phyloP scores from a whole-genome alignment of 257 asterid genomes.

The Solanum verrucosum region DNA sequence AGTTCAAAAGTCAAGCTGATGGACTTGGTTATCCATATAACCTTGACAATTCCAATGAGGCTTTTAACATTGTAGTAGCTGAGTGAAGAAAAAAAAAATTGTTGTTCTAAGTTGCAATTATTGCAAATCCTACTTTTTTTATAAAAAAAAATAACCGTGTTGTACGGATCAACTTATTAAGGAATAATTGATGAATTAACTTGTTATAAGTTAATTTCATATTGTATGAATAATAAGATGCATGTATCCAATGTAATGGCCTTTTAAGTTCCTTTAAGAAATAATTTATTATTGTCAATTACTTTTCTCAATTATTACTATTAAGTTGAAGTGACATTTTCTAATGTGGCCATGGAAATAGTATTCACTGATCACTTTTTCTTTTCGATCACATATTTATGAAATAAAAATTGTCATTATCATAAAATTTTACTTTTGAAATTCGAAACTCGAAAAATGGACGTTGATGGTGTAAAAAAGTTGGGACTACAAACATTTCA shows the following conservation, averaged over 20 bases:
- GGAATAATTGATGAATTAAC: neutral
- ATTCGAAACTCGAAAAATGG: neutral
- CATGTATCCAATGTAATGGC: neutral
- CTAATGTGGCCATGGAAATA: neutral
- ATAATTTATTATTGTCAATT: neutral
- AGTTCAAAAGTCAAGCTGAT: constrained; percentile 45
- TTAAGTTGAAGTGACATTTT: neutral
- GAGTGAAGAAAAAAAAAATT: neutral
- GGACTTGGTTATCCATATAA: constrained; percentile 61
- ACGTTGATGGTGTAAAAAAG: neutral
- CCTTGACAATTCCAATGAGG: constrained; percentile 50
- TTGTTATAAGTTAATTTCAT: neutral
- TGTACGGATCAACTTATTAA: neutral
- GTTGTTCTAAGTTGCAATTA: neutral
- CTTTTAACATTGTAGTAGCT: constrained; percentile 56
- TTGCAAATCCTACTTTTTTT: neutral
- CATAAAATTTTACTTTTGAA: neutral
- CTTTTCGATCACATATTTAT: too few relatives aligned
- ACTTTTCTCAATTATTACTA: neutral
- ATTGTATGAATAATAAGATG: neutral
- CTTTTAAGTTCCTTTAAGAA: neutral
- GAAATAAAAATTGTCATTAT: too few relatives aligned
- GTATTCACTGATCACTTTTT: neutral
- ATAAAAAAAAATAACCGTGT: neutral
- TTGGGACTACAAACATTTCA: neutral